Evolutionary conservation across 495 filamentous ascomycete genomes (phyloP).

Genomic region (Penicillium roqueforti): DNA sequence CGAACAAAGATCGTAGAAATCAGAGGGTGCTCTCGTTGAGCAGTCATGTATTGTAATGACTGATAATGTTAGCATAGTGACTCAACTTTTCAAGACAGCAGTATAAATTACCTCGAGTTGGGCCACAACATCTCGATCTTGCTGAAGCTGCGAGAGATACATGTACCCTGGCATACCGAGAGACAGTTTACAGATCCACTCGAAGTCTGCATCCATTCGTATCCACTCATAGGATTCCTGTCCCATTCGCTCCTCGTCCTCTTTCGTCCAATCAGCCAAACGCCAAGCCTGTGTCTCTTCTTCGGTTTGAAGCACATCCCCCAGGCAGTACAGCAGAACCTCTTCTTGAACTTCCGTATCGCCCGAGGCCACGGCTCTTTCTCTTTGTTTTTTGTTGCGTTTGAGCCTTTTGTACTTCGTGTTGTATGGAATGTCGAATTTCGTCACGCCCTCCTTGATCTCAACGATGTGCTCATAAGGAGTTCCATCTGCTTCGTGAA

Average conservation of each 20-base stretch:
- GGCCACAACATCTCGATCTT: constrained; percentile 93
- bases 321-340: constrained; percentile 83
- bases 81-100: not conserved
- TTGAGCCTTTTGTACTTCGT: constrained; percentile 99
- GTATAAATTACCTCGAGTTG: constrained; percentile 65
- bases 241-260: constrained; percentile 85
- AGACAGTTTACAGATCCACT: constrained; percentile 84
- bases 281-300: constrained; percentile 82
- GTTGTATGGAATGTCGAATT: constrained; percentile 94
- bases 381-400: constrained; percentile 81
- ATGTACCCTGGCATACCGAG: constrained; percentile 88
- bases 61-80: constrained; percentile 17
- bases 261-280: constrained; percentile 79
- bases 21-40: constrained; percentile 61
- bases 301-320: constrained; percentile 78
- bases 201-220: constrained; percentile 94
- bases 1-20: constrained; percentile 81
- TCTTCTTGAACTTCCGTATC: constrained; percentile 77
- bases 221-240: constrained; percentile 98
- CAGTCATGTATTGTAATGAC: constrained; percentile 59
- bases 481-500: constrained; percentile 97
- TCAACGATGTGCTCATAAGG: constrained; percentile 98
- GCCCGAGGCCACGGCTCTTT: constrained; percentile 62
- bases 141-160: constrained; percentile 95
- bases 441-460: constrained; percentile 77